Evolutionary conservation across 345 rosid species (phyloP).

Genomic region (Cardamine occulta): DNA sequence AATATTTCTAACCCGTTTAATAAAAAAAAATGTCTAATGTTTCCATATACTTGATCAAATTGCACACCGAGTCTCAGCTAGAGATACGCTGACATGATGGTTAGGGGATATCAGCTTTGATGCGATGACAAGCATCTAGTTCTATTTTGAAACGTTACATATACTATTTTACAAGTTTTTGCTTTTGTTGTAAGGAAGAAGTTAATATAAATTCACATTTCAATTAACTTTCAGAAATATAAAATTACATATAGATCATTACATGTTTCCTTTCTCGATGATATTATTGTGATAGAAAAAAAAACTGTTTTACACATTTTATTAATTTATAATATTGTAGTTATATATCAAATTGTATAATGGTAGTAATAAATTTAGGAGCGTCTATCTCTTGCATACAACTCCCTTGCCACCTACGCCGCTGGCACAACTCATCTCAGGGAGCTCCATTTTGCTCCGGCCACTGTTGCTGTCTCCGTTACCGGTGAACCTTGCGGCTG

Average conservation of each 20-base stretch:
- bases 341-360: slow-evolving; percentile 15
- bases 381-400: slow-evolving; percentile 56
- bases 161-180: neutral
- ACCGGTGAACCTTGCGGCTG: slow-evolving; percentile 47
- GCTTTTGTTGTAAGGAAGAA: neutral
- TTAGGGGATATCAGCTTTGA: neutral
- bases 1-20: neutral
- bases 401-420: slow-evolving; percentile 58
- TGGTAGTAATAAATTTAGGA: neutral
- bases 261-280: slow-evolving; percentile 22
- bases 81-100: neutral
- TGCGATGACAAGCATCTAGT: neutral
- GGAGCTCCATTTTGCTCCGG: slow-evolving; percentile 38
- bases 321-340: slow-evolving; percentile 15
- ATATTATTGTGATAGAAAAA: slow-evolving; percentile 1
- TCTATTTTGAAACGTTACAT: neutral
- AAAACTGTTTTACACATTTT: slow-evolving; percentile 2
- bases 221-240: neutral
- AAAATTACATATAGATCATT: slow-evolving; percentile 4
- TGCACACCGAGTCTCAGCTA: neutral
- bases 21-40: too few species aligned
- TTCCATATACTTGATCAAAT: neutral
- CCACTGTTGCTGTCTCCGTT: neutral
- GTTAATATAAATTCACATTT: neutral
- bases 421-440: slow-evolving; percentile 48